Evolutionary conservation across 2,329 filamentous ascomycete species (phyloP).

Genomic region (Xylaria multiplex): DNA sequence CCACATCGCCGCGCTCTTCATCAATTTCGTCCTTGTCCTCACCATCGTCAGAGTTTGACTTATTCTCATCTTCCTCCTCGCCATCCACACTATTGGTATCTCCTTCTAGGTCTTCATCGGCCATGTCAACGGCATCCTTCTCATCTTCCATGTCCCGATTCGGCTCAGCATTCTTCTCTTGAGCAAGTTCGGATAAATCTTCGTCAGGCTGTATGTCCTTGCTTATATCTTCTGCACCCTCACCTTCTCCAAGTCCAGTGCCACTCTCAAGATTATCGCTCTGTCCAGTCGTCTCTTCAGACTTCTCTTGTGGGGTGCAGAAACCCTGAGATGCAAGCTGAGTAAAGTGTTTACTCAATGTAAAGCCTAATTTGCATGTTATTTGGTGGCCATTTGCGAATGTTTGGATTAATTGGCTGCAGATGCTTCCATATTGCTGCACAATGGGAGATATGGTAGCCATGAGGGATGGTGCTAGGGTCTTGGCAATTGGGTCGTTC

Average conservation of each 20-base stretch:
- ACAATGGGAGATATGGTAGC: conserved; percentile 75
- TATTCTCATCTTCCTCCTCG: conserved; percentile 69
- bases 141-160: conserved; percentile 78
- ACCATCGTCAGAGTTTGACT: conserved; percentile 70
- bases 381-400: conserved; percentile 74
- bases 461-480: conserved; percentile 66
- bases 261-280: conserved; percentile 87
- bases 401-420: conserved; percentile 65
- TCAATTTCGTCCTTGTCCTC: conserved; percentile 80
- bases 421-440: conserved; percentile 74
- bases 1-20: conserved; percentile 89
- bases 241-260: conserved; percentile 92
- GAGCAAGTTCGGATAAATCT: conserved; percentile 88
- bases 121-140: conserved; percentile 90
- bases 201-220: conserved; percentile 96
- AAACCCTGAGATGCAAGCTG: conserved; percentile 87
- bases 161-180: conserved; percentile 77
- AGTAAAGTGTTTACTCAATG: conserved; percentile 79
- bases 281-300: conserved; percentile 73
- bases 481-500: conserved; percentile 53
- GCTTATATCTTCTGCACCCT: conserved; percentile 96
- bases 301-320: conserved; percentile 87
- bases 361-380: conserved; percentile 77
- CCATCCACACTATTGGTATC: conserved; percentile 75
- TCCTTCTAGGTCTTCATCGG: conserved; percentile 89